Evolutionary conservation across 371 early-diverging fungal species (phyloP), one percentile per base, ranked within the genome.

Genomic region (Conidiobolus incongruus): DNA sequence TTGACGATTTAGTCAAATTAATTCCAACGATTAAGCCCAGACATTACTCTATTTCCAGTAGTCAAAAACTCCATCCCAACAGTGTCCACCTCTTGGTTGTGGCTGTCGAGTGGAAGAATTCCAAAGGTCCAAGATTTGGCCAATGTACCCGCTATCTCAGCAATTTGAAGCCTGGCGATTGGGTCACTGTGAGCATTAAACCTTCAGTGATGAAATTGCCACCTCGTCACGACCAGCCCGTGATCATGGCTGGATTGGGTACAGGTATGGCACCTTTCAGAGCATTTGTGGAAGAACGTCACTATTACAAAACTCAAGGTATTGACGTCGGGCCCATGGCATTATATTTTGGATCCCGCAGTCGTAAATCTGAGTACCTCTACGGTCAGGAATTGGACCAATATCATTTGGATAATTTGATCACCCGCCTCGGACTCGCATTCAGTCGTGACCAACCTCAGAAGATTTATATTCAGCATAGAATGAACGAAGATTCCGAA

Each of bases 211-310:
- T 91, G 92, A 86, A 82, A 58, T 60, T 90, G 44, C 90, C 90
- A 38, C 73, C 77, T 29, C 61, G 68, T 30, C 78, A 77, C 48
- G 55, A 58, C 38, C 77, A 79, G 49, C 93, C 93, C 38, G 81
- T 92, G 20, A 77, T 90, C 54, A 90, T 92, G 87, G 81, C 91
- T 37, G 93, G 93, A 52, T 70, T 91, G 29, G 92, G 92, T 53
- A 92, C 93, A 5, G 93, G 93, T 50, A 89, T 92, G 86, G 93
- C 93, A 15, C 93, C 93, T 28, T 90, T 90, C 80, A 78, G 87
- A 47, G 91, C 90, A 1, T 92, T 92, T 48, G 80, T 92, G 54
- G 81, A 92, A 60, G 91, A 90, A 58, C 78, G 91, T 48, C 71
- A 75, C 8, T 62, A 75, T 56, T 67, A 69, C 47, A 75, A 74